A percentile compares a stretch with the other conserved stretches of the same genome.
phyloP scores from a whole-genome alignment of 2,329 filamentous ascomycete species.

The Lecanicillium sp. region DNA sequence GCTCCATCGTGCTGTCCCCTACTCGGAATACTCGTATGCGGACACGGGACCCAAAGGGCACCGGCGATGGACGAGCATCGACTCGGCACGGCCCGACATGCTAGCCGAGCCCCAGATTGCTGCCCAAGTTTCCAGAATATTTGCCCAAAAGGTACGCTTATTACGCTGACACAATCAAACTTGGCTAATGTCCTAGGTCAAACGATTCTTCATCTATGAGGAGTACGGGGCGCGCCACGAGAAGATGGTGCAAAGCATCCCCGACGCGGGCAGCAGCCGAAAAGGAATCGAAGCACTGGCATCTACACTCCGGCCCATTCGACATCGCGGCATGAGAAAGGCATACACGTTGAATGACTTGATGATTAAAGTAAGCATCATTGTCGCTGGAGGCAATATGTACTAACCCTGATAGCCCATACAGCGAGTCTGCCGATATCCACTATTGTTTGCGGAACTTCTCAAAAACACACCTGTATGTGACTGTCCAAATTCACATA shows the following conservation, averaged over 20 bases:
- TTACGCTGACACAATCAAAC: conserved; percentile 4
- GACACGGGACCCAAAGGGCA: conserved; percentile 30
- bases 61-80: conserved; percentile 43
- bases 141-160: conserved; percentile 48
- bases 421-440: conserved; percentile 87
- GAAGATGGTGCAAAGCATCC: conserved; percentile 72
- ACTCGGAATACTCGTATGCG: conserved; percentile 55
- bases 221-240: conserved; percentile 90
- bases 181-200: conserved; percentile 67
- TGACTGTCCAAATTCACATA: conserved; percentile 79
- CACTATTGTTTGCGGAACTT: conserved; percentile 77
- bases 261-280: conserved; percentile 63
- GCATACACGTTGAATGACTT: conserved; percentile 76
- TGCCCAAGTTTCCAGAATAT: conserved; percentile 55
- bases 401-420: conserved; percentile 57
- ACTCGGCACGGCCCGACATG: conserved; percentile 44
- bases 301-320: conserved; percentile 65
- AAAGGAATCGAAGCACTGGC: conserved; percentile 79
- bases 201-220: conserved; percentile 79
- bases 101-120: conserved; percentile 53
- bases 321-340: conserved; percentile 61
- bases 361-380: conserved; percentile 68
- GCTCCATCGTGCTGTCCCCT: conserved; percentile 64
- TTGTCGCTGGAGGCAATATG: not conserved
- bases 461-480: conserved; percentile 75